Evolutionary conservation across 257 asterid genomes (phyloP), one percentile per base, ranked within the genome.

Genomic region (Mitragyna speciosa): DNA sequence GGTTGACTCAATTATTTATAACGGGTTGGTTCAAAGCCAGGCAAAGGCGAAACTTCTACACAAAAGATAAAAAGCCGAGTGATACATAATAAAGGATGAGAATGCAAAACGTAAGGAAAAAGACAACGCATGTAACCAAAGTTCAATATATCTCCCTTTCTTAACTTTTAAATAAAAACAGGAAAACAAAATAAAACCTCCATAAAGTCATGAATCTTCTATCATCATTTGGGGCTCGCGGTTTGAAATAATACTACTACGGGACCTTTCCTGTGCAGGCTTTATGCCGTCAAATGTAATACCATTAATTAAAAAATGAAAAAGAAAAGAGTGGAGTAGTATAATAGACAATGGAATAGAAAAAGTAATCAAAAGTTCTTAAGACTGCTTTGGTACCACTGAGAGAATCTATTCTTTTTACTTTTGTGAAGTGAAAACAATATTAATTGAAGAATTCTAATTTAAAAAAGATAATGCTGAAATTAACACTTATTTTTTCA

Each of bases 81-180:
- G 41, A 36, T 36, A 15, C 45, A 63, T 56, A 31, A 28, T 12
- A 30, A 31, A 22, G 43, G 2, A 45, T 45, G 49, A 45, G 49
- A 14, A 15, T 31, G 47, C 19, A 45, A 54, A 66, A 20, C 39
- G 61, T 47, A 22, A 26, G 31, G 16, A 51, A 49, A 56, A 76
- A 80, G 51, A 51, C 72, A 52, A 65, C 26, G 82, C 87, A 76
- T 76, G 82, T 77, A 77, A 77, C 30, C 56, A 77, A 80, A 80
- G 87, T 58, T 41, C 64, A 52, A 2, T 12, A 49, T 70, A 26
- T 31, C 51, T 47, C 58, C 43, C 64, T 52, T 70, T 64, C 41
- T 77, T 70, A 6, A 71, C 67, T 12, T 52, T 54, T 43, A 20
- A 59, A 22, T 47, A 20, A 63, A 22, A 45, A 20, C 1, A 6